These are phyloP conservation scores for Heimioporus retisporus DNA, from an alignment of 1,284 basidiomycete genomes.

Conservation along the genomic window DNA sequence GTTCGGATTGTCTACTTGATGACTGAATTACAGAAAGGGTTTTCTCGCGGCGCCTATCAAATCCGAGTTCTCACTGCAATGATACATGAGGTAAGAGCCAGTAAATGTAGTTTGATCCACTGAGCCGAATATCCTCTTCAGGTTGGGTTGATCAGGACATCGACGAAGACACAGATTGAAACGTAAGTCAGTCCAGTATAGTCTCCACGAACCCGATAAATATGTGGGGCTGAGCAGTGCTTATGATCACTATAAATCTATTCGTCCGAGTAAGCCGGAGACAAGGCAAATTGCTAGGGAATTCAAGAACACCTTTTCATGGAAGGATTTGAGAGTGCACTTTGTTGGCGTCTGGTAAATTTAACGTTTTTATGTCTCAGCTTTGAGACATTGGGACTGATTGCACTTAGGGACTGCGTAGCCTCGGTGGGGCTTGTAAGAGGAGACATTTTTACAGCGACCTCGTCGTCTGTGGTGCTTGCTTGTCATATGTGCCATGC, in stretches of 20 bases:
- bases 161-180: background rate
- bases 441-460: slow-evolving; percentile 33
- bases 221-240: slow-evolving; percentile 38
- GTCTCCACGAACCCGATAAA: background rate
- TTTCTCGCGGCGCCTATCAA: slow-evolving; percentile 59
- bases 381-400: background rate
- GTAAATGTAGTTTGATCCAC: no score
- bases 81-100: slow-evolving; percentile 46
- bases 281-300: slow-evolving; percentile 25
- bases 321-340: slow-evolving; percentile 42
- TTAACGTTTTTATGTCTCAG: background rate
- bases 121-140: no score
- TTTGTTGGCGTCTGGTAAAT: slow-evolving; percentile 53
- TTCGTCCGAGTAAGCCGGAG: slow-evolving; percentile 20
- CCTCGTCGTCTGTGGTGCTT: slow-evolving; percentile 26
- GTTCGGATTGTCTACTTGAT: background rate
- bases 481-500: slow-evolving; percentile 51
- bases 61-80: slow-evolving; percentile 52
- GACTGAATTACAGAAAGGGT: slow-evolving; percentile 44
- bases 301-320: slow-evolving; percentile 51
- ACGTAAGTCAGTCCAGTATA: slow-evolving; percentile 21
- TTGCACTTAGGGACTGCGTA: slow-evolving; percentile 51
- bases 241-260: slow-evolving; percentile 47
- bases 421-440: slow-evolving; percentile 46
- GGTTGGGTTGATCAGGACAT: background rate